phyloP scores from a whole-genome alignment of 1,284 basidiomycete species.

The Inonotus obliquus region DNA sequence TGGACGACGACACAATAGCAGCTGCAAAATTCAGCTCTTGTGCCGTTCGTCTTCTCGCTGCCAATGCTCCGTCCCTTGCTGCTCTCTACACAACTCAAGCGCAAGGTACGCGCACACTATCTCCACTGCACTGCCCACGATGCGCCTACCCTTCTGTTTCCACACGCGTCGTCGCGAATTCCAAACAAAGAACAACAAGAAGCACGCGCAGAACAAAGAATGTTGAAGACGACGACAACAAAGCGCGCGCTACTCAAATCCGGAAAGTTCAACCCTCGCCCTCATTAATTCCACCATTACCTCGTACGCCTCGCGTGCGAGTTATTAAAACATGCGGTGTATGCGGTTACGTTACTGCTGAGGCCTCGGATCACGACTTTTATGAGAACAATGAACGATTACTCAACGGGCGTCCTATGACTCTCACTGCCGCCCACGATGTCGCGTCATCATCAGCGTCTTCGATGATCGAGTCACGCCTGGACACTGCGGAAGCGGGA shows the following conservation, averaged over 20 bases:
- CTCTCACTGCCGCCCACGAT: not conserved
- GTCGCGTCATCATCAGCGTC: not conserved
- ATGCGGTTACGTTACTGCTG: not conserved
- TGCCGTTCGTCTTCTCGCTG: slow-evolving; percentile 37
- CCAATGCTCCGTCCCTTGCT: slow-evolving; percentile 22
- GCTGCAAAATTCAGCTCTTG: slow-evolving; percentile 6
- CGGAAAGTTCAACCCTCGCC: not conserved
- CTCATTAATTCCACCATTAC: not conserved
- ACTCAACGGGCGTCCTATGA: not conserved
- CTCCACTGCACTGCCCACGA: slow-evolving; percentile 39
- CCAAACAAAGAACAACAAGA: slow-evolving; percentile 6
- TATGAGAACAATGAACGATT: not conserved
- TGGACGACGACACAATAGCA: not conserved
- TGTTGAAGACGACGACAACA: not conserved
- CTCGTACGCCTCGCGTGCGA: not conserved
- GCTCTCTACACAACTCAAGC: slow-evolving; percentile 38
- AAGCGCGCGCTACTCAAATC: not conserved
- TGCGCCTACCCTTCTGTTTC: slow-evolving; percentile 44
- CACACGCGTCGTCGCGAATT: slow-evolving; percentile 20
- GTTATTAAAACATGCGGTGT: slow-evolving; percentile 1
- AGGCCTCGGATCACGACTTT: not conserved
- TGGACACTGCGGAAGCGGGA: not conserved
- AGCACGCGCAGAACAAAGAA: not conserved
- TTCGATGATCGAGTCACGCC: not conserved
- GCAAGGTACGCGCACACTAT: slow-evolving; percentile 24